A percentile compares a stretch with the other conserved stretches of the same genome.
Evolutionary conservation across 202 grass and related monocot species (phyloP).

Genomic region (Hordeum pubiflorum): DNA sequence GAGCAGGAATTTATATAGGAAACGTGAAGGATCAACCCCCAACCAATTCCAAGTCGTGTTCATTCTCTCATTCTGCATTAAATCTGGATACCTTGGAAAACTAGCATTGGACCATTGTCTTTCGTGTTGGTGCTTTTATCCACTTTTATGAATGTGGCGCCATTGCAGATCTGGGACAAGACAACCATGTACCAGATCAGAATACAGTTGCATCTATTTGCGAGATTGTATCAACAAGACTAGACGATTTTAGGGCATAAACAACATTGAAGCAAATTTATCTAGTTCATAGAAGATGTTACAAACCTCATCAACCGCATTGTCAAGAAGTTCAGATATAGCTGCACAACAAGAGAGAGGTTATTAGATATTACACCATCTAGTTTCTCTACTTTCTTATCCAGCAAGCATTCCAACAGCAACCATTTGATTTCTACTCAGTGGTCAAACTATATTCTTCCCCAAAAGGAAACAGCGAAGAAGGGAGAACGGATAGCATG

Average conservation of each 20-base stretch:
- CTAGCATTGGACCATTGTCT: conserved; percentile 72
- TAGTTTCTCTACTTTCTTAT: neutral
- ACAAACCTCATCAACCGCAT: conserved; percentile 94
- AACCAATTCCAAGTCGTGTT: neutral
- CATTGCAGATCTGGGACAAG: conserved; percentile 62
- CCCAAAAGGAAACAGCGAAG: neutral
- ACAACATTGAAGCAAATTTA: conserved; percentile 13
- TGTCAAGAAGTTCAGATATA: conserved; percentile 92
- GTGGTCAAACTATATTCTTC: neutral
- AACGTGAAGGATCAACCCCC: neutral
- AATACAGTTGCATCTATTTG: neutral
- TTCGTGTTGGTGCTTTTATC: conserved; percentile 72
- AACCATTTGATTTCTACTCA: neutral
- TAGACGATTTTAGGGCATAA: neutral
- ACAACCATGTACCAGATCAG: conserved; percentile 27
- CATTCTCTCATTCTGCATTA: neutral
- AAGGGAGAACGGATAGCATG: neutral
- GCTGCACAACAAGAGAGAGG: conserved; percentile 44
- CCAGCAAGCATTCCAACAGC: neutral
- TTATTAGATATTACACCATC: neutral
- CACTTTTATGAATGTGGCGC: conserved; percentile 83
- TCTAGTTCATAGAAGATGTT: neutral
- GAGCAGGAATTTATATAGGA: conserved; percentile 7
- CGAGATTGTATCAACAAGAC: neutral
- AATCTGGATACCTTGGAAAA: conserved; percentile 79